Percentiles rank a stretch among this genome's conserved stretches.
Conservation (phyloP, 768 basidiomycete genomes). For the Hortiboletus flavorubellus region DNA sequence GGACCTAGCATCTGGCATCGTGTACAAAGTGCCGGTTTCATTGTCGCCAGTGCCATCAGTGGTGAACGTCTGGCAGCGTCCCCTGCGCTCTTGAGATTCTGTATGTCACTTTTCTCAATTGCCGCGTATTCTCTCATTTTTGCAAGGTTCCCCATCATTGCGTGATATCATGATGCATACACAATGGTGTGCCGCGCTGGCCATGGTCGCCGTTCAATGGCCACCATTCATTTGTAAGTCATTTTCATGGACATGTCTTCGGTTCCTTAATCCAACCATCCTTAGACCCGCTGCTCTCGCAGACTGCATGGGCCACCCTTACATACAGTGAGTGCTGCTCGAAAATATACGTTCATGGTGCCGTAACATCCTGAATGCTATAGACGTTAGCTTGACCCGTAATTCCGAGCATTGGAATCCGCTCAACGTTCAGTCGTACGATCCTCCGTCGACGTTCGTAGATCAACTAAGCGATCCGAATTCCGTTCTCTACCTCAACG, state of each 20-base stretch:
- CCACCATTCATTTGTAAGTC: slow-evolving; percentile 83
- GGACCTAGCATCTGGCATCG: slow-evolving; percentile 64
- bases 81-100: slow-evolving; percentile 85
- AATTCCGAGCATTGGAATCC: slow-evolving; percentile 65
- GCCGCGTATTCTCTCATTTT: slow-evolving; percentile 13
- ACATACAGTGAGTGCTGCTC: slow-evolving; percentile 54
- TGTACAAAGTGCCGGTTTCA: slow-evolving; percentile 80
- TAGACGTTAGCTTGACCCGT: slow-evolving; percentile 73
- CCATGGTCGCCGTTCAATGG: slow-evolving; percentile 96
- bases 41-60: slow-evolving; percentile 89
- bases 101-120: slow-evolving; percentile 44
- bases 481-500: slow-evolving; percentile 78
- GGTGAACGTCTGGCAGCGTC: slow-evolving; percentile 85
- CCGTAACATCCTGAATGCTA: slow-evolving; percentile 2
- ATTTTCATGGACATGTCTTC: background rate
- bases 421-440: slow-evolving; percentile 50
- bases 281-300: slow-evolving; percentile 84
- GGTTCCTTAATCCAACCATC: slow-evolving; percentile 13
- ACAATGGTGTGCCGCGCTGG: slow-evolving; percentile 85
- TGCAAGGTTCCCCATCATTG: slow-evolving; percentile 82
- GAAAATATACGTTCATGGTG: slow-evolving; percentile 10
- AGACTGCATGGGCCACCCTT: slow-evolving; percentile 86
- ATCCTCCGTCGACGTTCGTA: slow-evolving; percentile 67
- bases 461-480: slow-evolving; percentile 66
- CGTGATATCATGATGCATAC: slow-evolving; percentile 92